Evolutionary conservation across 768 basidiomycete genomes (phyloP).

Genomic region (Lactarius evosmus): DNA sequence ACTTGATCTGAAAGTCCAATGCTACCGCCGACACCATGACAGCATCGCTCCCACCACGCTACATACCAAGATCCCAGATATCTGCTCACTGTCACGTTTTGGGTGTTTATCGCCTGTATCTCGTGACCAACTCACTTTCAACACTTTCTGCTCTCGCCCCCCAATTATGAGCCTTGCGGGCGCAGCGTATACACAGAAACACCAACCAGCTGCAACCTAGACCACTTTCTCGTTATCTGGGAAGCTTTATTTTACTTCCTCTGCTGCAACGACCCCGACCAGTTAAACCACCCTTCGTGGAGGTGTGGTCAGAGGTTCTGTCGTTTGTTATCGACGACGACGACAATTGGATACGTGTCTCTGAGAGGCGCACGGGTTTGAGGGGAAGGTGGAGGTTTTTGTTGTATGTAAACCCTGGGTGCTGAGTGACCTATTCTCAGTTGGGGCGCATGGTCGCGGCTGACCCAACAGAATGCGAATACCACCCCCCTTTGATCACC

Average conservation of each 20-base stretch:
- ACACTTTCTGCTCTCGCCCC: not conserved
- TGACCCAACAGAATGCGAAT: slow-evolving; percentile 10
- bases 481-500: not conserved
- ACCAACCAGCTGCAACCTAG: slow-evolving; percentile 52
- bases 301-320: slow-evolving; percentile 69
- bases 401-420: slow-evolving; percentile 23
- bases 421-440: slow-evolving; percentile 18
- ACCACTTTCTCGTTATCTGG: slow-evolving; percentile 56
- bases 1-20: no score
- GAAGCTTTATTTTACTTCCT: slow-evolving; percentile 62
- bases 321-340: slow-evolving; percentile 34
- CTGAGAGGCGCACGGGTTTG: slow-evolving; percentile 14
- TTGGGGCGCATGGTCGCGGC: slow-evolving; percentile 26
- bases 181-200: slow-evolving; percentile 6
- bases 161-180: slow-evolving; percentile 12
- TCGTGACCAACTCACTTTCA: not conserved
- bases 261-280: slow-evolving; percentile 56
- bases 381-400: slow-evolving; percentile 29
- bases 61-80: not conserved
- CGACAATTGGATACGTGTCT: not conserved
- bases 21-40: not conserved
- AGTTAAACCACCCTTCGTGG: slow-evolving; percentile 58
- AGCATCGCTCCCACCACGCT: not conserved
- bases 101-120: not conserved
- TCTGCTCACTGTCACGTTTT: not conserved